Conservation (phyloP, 495 filamentous ascomycete genomes). For the Neurospora sp. region DNA sequence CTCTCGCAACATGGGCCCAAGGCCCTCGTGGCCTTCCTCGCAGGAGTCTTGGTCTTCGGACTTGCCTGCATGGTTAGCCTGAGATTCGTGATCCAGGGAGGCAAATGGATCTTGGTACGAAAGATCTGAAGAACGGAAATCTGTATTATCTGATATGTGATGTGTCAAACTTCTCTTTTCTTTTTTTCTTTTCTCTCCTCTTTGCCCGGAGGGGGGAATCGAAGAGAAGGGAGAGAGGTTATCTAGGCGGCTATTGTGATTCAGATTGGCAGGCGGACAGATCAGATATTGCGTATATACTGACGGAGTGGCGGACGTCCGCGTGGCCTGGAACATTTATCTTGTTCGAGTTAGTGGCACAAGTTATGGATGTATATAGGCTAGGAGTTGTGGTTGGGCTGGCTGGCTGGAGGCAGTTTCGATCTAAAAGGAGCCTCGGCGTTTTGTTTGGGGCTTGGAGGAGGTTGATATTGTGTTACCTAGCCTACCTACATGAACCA, state of each 20-base stretch:
- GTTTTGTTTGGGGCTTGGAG: not conserved
- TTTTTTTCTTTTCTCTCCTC: not conserved
- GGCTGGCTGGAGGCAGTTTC: not conserved
- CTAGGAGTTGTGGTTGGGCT: not conserved
- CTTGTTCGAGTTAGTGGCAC: not conserved
- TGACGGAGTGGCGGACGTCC: not conserved
- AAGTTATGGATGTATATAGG: not conserved
- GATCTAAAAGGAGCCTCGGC: not conserved
- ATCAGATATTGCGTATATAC: not conserved
- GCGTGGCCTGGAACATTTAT: not conserved
- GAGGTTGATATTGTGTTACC: not conserved
- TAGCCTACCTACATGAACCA: not conserved
- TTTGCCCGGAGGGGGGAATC: not conserved
- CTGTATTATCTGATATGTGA: not conserved
- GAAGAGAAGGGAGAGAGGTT: not conserved
- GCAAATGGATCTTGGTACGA: not conserved
- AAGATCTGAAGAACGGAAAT: not conserved
- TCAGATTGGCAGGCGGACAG: not conserved
- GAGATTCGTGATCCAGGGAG: not conserved
- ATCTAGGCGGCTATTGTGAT: not conserved
- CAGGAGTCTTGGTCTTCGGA: slow-evolving; percentile 11
- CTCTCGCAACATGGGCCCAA: slow-evolving; percentile 6
- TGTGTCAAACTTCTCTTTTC: not conserved
- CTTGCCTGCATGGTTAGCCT: slow-evolving; percentile 2
- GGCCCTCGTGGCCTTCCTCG: slow-evolving; percentile 17